These are phyloP conservation scores for Russula vinacea DNA, from an alignment of 768 basidiomycete species.

Conservation along the genomic window DNA sequence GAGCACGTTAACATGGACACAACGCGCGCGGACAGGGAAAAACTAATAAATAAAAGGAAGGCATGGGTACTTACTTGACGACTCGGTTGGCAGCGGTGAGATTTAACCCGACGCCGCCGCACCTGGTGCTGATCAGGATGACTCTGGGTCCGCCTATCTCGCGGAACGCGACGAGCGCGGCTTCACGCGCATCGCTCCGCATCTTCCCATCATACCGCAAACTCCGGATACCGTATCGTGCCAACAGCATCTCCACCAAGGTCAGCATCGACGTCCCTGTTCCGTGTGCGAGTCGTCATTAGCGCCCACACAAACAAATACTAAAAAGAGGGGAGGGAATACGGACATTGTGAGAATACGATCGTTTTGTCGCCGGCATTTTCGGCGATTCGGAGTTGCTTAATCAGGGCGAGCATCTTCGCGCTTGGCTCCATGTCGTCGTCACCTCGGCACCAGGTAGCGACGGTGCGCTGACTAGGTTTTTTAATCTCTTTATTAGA, in stretches of 20 bases:
- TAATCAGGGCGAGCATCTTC: slow-evolving; percentile 61
- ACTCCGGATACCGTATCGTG: slow-evolving; percentile 54
- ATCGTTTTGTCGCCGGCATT: slow-evolving; percentile 65
- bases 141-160: slow-evolving; percentile 54
- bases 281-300: neutral
- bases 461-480: slow-evolving; percentile 37
- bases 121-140: slow-evolving; percentile 65
- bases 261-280: slow-evolving; percentile 74
- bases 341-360: slow-evolving; percentile 65
- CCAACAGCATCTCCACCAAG: slow-evolving; percentile 57
- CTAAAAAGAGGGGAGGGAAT: neutral
- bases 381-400: slow-evolving; percentile 58
- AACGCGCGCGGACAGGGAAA: neutral
- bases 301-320: neutral
- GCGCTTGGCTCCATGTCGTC: slow-evolving; percentile 62
- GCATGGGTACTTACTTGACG: slow-evolving; percentile 47
- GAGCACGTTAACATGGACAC: neutral
- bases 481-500: slow-evolving; percentile 9
- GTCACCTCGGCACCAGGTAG: slow-evolving; percentile 57
- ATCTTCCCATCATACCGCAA: slow-evolving; percentile 70
- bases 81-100: slow-evolving; percentile 66
- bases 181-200: slow-evolving; percentile 52
- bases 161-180: slow-evolving; percentile 52
- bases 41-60: neutral
- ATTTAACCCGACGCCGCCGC: slow-evolving; percentile 67